phyloP scores from a whole-genome alignment of 805 yeast species.

The Jamesozyma rosinii region DNA sequence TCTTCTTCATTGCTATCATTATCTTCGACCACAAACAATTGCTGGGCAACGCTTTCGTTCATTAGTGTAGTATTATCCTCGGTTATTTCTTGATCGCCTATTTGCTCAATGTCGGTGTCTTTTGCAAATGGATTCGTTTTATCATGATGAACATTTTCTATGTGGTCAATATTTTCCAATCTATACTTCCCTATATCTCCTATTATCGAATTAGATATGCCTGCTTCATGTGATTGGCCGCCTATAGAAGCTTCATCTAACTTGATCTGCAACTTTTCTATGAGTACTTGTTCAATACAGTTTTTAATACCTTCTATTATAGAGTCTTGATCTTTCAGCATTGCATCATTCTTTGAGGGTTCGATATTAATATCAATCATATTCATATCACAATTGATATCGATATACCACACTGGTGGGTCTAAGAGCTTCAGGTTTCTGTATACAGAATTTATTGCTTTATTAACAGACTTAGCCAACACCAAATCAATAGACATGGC shows the following conservation, averaged over 20 bases:
- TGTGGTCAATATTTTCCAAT: neutral
- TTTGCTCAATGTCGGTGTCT: neutral
- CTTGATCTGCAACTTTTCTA: neutral
- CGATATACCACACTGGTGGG: constrained; percentile 33
- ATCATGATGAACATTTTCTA: neutral
- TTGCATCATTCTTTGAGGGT: constrained; percentile 37
- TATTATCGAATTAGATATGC: neutral
- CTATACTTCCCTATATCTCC: neutral
- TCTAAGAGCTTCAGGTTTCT: constrained; percentile 14
- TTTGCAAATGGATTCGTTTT: neutral
- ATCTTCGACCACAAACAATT: neutral
- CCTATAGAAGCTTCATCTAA: neutral
- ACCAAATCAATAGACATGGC: constrained; percentile 23
- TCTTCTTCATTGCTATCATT: neutral
- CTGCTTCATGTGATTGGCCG: neutral
- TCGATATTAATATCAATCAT: constrained; percentile 36
- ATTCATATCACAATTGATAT: constrained; percentile 17
- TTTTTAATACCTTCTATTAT: constrained; percentile 15
- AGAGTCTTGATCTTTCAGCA: constrained; percentile 21
- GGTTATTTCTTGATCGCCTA: neutral
- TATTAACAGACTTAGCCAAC: constrained; percentile 28
- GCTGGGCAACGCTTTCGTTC: neutral
- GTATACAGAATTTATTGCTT: constrained; percentile 21
- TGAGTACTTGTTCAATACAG: neutral
- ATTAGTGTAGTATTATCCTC: constrained; percentile 1